Percentiles rank a stretch among this genome's conserved stretches.
These are phyloP conservation scores for Circinella umbellata DNA, from an alignment of 371 early-diverging fungal genomes.

Conservation along the genomic window DNA sequence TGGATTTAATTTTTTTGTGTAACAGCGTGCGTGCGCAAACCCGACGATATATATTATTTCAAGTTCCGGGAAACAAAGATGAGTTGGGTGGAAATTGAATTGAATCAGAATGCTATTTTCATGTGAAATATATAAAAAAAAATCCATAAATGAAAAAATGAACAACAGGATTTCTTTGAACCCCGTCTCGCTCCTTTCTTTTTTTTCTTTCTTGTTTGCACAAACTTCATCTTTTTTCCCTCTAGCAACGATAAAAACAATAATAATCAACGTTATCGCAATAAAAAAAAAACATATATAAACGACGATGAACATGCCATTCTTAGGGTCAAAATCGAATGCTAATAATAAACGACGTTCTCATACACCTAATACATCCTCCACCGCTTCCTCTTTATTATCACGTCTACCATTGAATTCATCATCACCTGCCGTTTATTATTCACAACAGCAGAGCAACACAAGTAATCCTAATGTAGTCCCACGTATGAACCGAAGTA, in stretches of 20 bases:
- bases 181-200: too few relatives aligned
- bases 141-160: too few relatives aligned
- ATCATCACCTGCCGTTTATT: constrained; percentile 25
- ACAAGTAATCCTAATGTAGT: constrained; percentile 4
- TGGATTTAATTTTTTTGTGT: too few relatives aligned
- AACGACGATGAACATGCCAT: background rate
- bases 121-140: too few relatives aligned
- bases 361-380: constrained; percentile 19
- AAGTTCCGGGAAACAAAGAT: too few relatives aligned
- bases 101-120: too few relatives aligned
- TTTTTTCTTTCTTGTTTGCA: background rate
- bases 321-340: constrained; percentile 10
- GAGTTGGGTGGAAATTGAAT: too few relatives aligned
- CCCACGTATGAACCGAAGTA: constrained; percentile 21
- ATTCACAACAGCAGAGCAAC: constrained; percentile 12
- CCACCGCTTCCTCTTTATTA: constrained; percentile 16
- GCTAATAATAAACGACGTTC: constrained; percentile 19
- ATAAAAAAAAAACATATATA: background rate
- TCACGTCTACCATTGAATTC: constrained; percentile 27
- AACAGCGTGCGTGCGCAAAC: too few relatives aligned
- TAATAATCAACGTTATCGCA: background rate
- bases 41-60: too few relatives aligned
- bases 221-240: too few relatives aligned
- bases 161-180: background rate
- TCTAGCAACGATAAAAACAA: too few relatives aligned